These are phyloP conservation scores for Stenocarpella maydis DNA, from an alignment of 2,329 filamentous ascomycete genomes.

Conservation along the genomic window DNA sequence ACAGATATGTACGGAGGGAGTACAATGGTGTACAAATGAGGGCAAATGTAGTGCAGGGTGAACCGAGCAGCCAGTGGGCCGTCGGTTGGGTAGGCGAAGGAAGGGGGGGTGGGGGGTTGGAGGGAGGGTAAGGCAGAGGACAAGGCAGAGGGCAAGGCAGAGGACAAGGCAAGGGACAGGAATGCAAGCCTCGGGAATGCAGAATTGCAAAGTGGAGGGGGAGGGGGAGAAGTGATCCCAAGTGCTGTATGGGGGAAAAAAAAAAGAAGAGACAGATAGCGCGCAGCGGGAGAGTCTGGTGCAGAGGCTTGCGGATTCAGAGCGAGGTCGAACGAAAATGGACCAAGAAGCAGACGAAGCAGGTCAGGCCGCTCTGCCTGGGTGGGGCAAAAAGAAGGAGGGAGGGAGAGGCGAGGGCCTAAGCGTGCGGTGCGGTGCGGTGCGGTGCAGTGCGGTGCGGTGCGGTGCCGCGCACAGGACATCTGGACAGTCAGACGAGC, in stretches of 20 bases:
- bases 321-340: not conserved
- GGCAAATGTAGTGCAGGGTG: not conserved
- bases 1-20: slow-evolving; percentile 27
- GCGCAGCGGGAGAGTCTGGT: slow-evolving; percentile 14
- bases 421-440: not conserved
- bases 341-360: not conserved
- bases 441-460: not conserved
- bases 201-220: not conserved
- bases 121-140: not conserved
- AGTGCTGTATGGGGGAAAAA: not conserved
- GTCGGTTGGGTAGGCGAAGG: not conserved
- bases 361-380: too few species aligned
- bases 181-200: slow-evolving; percentile 11
- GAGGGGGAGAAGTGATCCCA: not conserved
- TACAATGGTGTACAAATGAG: too few species aligned
- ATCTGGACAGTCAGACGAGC: too few species aligned
- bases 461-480: slow-evolving; percentile 10
- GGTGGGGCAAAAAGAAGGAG: slow-evolving; percentile 11
- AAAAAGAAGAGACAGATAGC: not conserved
- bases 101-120: slow-evolving; percentile 6
- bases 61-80: not conserved
- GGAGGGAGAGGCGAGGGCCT: slow-evolving; percentile 3
- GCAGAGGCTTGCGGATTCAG: slow-evolving; percentile 20
- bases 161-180: slow-evolving; percentile 1
- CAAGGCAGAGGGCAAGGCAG: not conserved